A percentile compares a stretch with the other conserved stretches of the same genome.
Evolutionary conservation across 306 rosid species (phyloP).

Genomic region (Citrullus colocynthis): DNA sequence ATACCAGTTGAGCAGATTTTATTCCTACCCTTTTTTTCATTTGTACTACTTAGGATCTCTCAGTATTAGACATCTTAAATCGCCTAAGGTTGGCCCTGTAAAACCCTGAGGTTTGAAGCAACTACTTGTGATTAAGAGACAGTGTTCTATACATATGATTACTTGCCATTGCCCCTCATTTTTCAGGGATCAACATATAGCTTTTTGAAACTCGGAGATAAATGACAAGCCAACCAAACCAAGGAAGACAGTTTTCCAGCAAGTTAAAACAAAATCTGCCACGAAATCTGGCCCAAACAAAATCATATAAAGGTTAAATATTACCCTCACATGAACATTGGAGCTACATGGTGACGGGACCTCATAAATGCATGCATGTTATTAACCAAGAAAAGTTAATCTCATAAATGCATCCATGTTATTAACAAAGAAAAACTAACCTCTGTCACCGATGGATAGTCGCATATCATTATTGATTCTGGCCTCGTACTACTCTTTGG

Average conservation of each 20-base stretch:
- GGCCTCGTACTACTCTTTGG: conserved; percentile 34
- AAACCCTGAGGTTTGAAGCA: background rate
- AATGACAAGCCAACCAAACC: background rate
- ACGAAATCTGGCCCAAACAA: background rate
- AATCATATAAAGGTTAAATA: background rate
- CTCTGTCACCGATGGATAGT: conserved; percentile 64
- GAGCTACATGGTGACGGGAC: background rate
- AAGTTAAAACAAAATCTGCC: background rate
- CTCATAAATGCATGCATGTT: background rate
- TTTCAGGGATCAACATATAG: background rate
- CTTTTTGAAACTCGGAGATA: background rate
- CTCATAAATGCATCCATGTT: background rate
- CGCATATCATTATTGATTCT: conserved; percentile 67
- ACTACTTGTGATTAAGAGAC: background rate
- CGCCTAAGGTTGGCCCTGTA: background rate
- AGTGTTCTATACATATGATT: background rate
- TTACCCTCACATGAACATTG: background rate
- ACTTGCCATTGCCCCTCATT: background rate
- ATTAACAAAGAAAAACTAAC: conserved; percentile 27
- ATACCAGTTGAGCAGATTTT: background rate
- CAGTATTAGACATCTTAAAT: background rate
- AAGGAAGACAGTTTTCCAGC: background rate
- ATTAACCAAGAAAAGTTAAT: no score
- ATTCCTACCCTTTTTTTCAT: background rate
- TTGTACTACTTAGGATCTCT: background rate